Evolutionary conservation across 805 yeast genomes (phyloP).

Genomic region (Wickerhamomyces bovis): DNA sequence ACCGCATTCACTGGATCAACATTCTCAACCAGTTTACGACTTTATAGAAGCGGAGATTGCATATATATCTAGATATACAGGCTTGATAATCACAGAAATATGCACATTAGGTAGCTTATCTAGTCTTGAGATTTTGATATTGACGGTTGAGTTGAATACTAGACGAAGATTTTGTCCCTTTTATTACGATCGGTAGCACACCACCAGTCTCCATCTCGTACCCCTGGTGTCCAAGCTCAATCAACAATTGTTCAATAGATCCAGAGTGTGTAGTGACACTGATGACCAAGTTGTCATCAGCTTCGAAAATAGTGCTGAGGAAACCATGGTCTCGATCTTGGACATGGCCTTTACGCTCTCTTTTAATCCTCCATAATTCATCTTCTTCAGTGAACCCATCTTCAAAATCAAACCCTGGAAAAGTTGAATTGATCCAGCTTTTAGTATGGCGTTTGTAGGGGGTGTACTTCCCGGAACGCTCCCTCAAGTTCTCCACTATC

Average conservation of each 20-base stretch:
- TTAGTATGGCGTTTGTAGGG: constrained; percentile 7
- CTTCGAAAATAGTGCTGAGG: constrained; percentile 1
- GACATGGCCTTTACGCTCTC: constrained; percentile 3
- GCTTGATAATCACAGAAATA: too few species aligned
- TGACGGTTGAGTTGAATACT: too few species aligned
- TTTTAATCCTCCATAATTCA: constrained; percentile 1
- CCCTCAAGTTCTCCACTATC: constrained; percentile 9
- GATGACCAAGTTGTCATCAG: constrained; percentile 1
- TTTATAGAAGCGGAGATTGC: too few species aligned
- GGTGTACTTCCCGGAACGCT: constrained; percentile 7
- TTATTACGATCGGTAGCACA: too few species aligned
- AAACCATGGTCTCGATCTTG: not conserved
- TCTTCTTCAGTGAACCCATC: constrained; percentile 8
- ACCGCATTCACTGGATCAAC: too few species aligned
- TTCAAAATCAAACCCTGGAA: constrained; percentile 2
- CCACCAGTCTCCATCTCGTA: too few species aligned
- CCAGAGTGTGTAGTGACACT: constrained; percentile 3
- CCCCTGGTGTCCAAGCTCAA: too few species aligned
- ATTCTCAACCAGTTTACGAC: too few species aligned
- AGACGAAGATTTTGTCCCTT: too few species aligned
- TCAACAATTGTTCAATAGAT: not conserved
- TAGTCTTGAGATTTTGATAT: too few species aligned
- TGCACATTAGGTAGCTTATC: too few species aligned
- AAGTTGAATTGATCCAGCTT: constrained; percentile 5
- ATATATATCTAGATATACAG: too few species aligned